phyloP scores from a whole-genome alignment of 495 filamentous ascomycete genomes.

The Aspergillus taichungensis region DNA sequence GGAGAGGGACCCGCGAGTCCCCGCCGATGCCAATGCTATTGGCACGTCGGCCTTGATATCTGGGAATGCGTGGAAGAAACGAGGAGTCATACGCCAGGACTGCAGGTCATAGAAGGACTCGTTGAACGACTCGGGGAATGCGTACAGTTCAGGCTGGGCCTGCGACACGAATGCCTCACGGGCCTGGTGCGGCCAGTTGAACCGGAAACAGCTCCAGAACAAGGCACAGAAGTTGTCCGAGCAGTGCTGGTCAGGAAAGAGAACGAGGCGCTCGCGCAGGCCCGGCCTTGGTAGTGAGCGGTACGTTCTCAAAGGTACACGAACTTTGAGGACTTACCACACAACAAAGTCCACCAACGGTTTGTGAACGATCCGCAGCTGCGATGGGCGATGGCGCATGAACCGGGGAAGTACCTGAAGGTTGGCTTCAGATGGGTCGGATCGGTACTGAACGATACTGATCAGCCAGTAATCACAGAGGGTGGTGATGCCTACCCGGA shows the following conservation, averaged over 20 bases:
- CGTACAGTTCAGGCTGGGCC: slow-evolving; percentile 3
- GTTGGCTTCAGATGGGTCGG: slow-evolving; percentile 6
- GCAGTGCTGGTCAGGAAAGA: slow-evolving; percentile 9
- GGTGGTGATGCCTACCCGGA: slow-evolving; percentile 4
- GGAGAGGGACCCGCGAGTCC: too few relatives aligned
- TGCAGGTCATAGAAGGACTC: slow-evolving; percentile 9
- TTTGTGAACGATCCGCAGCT: slow-evolving; percentile 8
- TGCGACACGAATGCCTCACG: slow-evolving; percentile 4
- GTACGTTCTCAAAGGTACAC: too few relatives aligned
- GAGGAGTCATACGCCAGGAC: slow-evolving; percentile 6
- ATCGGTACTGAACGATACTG: background rate
- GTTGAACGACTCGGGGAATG: slow-evolving; percentile 4
- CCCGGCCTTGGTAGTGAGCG: slow-evolving; percentile 1
- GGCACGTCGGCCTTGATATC: slow-evolving; percentile 4
- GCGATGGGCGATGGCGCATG: slow-evolving; percentile 9
- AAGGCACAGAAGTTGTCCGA: slow-evolving; percentile 10
- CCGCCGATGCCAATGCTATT: too few relatives aligned
- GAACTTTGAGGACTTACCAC: slow-evolving; percentile 1
- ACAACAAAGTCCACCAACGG: slow-evolving; percentile 10
- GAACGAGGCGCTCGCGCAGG: slow-evolving; percentile 6
- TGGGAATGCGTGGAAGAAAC: slow-evolving; percentile 8
- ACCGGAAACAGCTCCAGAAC: slow-evolving; percentile 8
- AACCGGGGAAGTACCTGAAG: slow-evolving; percentile 2
- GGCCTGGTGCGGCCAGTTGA: slow-evolving; percentile 5
- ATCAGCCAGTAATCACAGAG: background rate